Base-by-base conservation (phyloP, 1,139 yeast species). In the Geotrichum restrictum region DNA sequence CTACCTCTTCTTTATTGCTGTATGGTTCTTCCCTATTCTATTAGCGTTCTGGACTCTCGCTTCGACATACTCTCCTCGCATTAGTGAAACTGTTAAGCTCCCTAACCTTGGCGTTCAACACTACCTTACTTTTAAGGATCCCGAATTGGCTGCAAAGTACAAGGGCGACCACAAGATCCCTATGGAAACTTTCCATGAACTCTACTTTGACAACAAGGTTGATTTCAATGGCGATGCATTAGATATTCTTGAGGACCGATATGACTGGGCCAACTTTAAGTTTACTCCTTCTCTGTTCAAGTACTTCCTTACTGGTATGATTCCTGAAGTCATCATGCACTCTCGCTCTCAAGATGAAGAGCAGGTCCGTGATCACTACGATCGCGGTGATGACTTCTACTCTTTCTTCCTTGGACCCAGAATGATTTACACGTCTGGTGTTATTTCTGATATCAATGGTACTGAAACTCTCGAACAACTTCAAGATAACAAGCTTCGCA, bases 311-410 rank as follows among this genome's bases (percentile, higher is more conserved):
- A 79, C 88, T 54, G 95, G 95, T 49, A 82, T 88, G 88, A 85
- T 88, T 61, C 97, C 97, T 49, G 97, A 88, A 73, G 95, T 88
- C 54, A 85, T 88, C 64, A 69, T 88, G 81, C 97, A 88, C 75
- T 83, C 95, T 56, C 82, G 88, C 69, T 85, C 95, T 33, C 96
- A 88, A 74, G 96, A 89, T 68, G 96, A 89, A 74, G 97, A 88
- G 72, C 97, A 88, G 74, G 96, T 88, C 54, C 82, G 96, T 71
- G 96, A 85, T 66, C 96, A 89, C 73, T 88, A 88, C 71, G 97
- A 89, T 75, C 86, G 97, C 64, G 96, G 97, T 71, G 96, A 88
- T 68, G 96, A 89, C 72, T 88, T 89, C 71, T 89, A 88, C 80
- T 75, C 89, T 53, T 88, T 95, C 94, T 88, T 88, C 75, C 77